phyloP scores from a whole-genome alignment of 768 basidiomycete genomes.

The Pulveroboletus sp. region DNA sequence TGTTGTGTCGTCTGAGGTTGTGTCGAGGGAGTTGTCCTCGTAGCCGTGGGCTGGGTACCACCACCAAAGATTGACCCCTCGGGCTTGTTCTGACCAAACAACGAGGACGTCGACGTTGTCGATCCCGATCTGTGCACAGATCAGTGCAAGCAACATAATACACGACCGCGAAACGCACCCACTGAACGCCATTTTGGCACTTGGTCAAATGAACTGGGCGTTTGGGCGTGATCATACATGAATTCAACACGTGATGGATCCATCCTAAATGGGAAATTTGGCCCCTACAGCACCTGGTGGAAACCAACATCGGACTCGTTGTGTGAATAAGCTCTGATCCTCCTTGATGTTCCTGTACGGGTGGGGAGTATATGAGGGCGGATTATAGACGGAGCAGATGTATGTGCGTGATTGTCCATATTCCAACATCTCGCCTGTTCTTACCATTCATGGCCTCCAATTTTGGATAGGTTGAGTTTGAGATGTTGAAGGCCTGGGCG shows the following conservation, averaged over 20 bases:
- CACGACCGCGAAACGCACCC: conserved; percentile 12
- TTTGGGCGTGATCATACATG: background rate
- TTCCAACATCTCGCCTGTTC: too few species aligned
- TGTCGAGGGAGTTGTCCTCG: conserved; percentile 9
- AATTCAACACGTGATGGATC: conserved; percentile 9
- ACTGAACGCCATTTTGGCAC: conserved; percentile 17
- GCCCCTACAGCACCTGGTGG: too few species aligned
- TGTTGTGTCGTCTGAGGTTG: conserved; percentile 18
- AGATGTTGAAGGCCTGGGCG: too few species aligned
- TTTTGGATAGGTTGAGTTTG: too few species aligned
- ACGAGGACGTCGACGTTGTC: conserved; percentile 31
- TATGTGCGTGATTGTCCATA: too few species aligned
- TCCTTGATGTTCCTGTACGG: too few species aligned
- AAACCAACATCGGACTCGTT: too few species aligned
- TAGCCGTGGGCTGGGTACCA: conserved; percentile 23
- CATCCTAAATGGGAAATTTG: background rate
- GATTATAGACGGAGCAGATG: too few species aligned
- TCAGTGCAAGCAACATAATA: conserved; percentile 4
- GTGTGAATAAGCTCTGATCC: too few species aligned
- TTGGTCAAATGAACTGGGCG: background rate
- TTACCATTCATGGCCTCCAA: too few species aligned
- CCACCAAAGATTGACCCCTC: conserved; percentile 37
- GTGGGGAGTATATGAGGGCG: too few species aligned
- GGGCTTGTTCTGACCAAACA: conserved; percentile 33
- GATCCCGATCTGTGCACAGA: conserved; percentile 31